Evolutionary conservation across 2,329 filamentous ascomycete genomes (phyloP).

Genomic region (Phaeosphaeriaceae sp.): DNA sequence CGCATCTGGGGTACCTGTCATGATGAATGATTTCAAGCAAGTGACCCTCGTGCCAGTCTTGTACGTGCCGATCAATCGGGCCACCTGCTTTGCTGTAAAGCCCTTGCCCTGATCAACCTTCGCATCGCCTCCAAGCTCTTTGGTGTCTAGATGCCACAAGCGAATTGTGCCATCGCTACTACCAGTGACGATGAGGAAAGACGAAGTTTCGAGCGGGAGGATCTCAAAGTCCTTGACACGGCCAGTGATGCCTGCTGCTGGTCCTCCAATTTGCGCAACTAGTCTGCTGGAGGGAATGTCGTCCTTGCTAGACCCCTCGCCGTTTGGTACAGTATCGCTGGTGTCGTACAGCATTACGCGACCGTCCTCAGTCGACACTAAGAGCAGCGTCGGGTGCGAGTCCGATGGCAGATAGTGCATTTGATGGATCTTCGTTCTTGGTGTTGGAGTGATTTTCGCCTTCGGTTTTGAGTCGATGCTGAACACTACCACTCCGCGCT

Average conservation of each 20-base stretch:
- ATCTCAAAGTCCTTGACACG: conserved; percentile 91
- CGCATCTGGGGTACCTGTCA: conserved; percentile 62
- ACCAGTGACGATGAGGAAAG: conserved; percentile 69
- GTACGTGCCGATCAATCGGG: conserved; percentile 75
- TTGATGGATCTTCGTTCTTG: conserved; percentile 82
- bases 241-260: conserved; percentile 67
- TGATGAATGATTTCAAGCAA: conserved; percentile 83
- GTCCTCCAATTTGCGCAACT: conserved; percentile 80
- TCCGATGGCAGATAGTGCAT: conserved; percentile 71
- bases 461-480: conserved; percentile 85
- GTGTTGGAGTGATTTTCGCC: conserved; percentile 72
- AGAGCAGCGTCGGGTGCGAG: conserved; percentile 65
- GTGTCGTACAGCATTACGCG: conserved; percentile 84
- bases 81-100: conserved; percentile 59
- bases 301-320: conserved; percentile 41
- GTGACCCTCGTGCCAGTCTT: conserved; percentile 90
- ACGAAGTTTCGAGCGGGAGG: conserved; percentile 52
- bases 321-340: conserved; percentile 51
- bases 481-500: conserved; percentile 83
- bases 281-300: conserved; percentile 66
- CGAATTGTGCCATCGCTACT: conserved; percentile 88
- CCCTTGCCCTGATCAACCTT: conserved; percentile 22
- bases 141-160: conserved; percentile 68
- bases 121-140: conserved; percentile 28
- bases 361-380: conserved; percentile 89